phyloP scores from a whole-genome alignment of 352 stramenopile species.

The Pythium biforme region DNA sequence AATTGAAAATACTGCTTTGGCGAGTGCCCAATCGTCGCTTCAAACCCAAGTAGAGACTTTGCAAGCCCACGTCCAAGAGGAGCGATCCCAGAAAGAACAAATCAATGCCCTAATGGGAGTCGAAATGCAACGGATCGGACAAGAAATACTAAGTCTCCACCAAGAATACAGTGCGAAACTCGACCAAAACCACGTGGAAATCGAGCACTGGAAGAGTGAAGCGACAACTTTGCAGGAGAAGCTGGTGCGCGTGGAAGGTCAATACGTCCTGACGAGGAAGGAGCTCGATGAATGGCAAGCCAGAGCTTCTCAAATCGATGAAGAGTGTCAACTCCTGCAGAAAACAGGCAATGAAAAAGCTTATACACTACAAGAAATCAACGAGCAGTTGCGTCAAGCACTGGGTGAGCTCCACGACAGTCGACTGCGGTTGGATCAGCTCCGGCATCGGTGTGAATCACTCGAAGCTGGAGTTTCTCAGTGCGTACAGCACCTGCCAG shows the following conservation, averaged over 20 bases:
- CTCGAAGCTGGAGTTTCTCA: slow-evolving; percentile 26
- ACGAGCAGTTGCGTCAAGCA: slow-evolving; percentile 47
- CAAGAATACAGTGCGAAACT: slow-evolving; percentile 29
- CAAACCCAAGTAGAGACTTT: slow-evolving; percentile 40
- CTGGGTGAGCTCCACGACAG: slow-evolving; percentile 36
- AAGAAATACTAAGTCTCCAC: slow-evolving; percentile 35
- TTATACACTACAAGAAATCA: slow-evolving; percentile 54
- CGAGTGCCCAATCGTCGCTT: slow-evolving; percentile 32
- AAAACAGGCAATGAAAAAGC: slow-evolving; percentile 46
- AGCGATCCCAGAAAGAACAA: slow-evolving; percentile 65
- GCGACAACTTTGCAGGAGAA: slow-evolving; percentile 24
- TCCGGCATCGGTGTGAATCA: slow-evolving; percentile 33
- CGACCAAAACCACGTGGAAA: slow-evolving; percentile 28
- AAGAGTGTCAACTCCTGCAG: slow-evolving; percentile 46
- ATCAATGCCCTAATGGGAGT: slow-evolving; percentile 55
- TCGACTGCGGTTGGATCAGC: slow-evolving; percentile 33
- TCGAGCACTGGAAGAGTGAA: slow-evolving; percentile 29
- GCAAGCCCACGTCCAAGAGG: slow-evolving; percentile 31
- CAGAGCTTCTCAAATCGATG: slow-evolving; percentile 33
- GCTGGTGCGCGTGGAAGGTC: slow-evolving; percentile 16
- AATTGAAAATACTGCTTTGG: slow-evolving; percentile 39
- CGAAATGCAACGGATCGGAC: slow-evolving; percentile 46
- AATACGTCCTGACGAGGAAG: slow-evolving; percentile 18
- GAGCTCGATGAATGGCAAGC: slow-evolving; percentile 37
- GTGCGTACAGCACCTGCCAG: slow-evolving; percentile 37